phyloP scores from a whole-genome alignment of 306 rosid species.

The Myrica gale region DNA sequence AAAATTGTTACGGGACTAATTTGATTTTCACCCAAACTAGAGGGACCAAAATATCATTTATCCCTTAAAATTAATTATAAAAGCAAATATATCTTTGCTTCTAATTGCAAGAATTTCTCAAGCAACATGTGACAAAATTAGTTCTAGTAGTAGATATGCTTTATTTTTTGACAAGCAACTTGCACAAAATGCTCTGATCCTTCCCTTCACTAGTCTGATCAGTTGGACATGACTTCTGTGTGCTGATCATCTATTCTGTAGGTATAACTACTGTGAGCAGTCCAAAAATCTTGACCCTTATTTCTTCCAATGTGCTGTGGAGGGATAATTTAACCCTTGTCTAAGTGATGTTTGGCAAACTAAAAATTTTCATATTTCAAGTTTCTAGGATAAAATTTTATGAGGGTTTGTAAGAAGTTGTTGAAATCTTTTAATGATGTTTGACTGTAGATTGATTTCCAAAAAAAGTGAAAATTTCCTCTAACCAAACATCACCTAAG shows the following conservation, averaged over 20 bases:
- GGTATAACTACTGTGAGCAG: neutral
- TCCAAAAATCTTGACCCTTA: neutral
- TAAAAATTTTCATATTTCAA: too few relatives aligned
- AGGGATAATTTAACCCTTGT: neutral
- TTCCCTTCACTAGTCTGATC: neutral
- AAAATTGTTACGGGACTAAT: too few relatives aligned
- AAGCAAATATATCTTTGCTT: neutral
- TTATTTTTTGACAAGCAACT: constrained; percentile 1
- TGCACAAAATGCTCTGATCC: constrained; percentile 7
- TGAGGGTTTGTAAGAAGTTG: too few relatives aligned
- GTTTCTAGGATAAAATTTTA: too few relatives aligned
- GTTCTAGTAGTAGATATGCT: neutral
- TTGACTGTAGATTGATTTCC: too few relatives aligned
- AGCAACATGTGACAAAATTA: neutral
- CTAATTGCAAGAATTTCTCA: constrained; percentile 1
- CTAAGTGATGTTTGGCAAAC: neutral
- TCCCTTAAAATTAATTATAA: too few relatives aligned
- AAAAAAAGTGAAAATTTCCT: too few relatives aligned
- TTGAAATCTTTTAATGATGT: too few relatives aligned
- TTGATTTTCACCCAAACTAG: too few relatives aligned
- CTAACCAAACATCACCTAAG: neutral
- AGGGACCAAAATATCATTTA: too few relatives aligned
- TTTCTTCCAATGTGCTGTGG: neutral
- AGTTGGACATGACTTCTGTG: neutral
- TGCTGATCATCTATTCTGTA: neutral